Conservation (phyloP, 73 alveolate genomes). For the Paramecium biaurelia region DNA sequence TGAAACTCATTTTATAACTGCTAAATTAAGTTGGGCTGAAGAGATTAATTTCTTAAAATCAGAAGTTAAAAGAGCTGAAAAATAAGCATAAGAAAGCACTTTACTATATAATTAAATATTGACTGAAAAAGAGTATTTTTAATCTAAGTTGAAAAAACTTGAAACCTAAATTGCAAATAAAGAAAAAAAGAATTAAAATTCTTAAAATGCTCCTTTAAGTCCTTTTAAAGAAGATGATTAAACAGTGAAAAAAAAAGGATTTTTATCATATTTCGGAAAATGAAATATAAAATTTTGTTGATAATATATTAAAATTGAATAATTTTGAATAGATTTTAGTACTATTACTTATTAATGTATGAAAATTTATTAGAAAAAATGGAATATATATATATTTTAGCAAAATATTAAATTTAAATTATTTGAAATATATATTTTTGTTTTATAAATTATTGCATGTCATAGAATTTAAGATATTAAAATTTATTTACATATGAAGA, state of each 20-base stretch:
- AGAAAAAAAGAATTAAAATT: not conserved
- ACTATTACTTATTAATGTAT: no score
- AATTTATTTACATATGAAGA: no score
- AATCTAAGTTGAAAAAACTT: not conserved
- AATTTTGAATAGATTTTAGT: not conserved
- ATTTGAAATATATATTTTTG: not conserved
- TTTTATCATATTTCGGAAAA: conserved; percentile 24
- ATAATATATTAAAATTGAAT: not conserved
- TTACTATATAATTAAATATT: not conserved
- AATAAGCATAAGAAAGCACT: not conserved
- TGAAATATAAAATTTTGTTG: not conserved
- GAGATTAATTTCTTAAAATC: conserved; percentile 2
- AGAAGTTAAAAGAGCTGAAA: conserved; percentile 42
- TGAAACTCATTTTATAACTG: not conserved
- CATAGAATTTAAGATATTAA: no score
- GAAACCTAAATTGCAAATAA: conserved; percentile 14
- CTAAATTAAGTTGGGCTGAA: conserved; percentile 29
- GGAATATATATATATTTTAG: no score
- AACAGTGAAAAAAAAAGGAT: not conserved
- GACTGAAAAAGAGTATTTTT: conserved; percentile 20
- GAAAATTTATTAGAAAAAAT: no score
- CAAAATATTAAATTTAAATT: no score
- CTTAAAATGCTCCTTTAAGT: not conserved
- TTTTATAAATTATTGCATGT: no score
- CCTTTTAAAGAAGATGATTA: not conserved